Conservation (phyloP, 2,329 filamentous ascomycete genomes). For the Alternaria incomplexa region DNA sequence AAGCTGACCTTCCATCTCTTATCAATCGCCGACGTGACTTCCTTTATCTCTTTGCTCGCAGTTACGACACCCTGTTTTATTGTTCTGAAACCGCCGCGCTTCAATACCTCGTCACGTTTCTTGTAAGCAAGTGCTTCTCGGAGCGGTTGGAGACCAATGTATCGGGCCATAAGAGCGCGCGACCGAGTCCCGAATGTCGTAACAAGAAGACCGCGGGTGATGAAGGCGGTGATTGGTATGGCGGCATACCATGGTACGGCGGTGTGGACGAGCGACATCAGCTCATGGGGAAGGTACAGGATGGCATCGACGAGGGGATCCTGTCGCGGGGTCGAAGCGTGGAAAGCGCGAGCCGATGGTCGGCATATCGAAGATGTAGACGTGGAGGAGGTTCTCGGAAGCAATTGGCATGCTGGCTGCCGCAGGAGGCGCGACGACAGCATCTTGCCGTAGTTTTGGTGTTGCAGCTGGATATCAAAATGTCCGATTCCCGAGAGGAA, state of each 20-base stretch:
- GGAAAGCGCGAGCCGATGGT: constrained; percentile 53
- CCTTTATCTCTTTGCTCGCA: constrained; percentile 27
- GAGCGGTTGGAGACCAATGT: constrained; percentile 52
- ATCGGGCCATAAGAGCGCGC: constrained; percentile 49
- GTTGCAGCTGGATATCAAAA: constrained; percentile 4
- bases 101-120: constrained; percentile 28
- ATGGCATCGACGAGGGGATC: constrained; percentile 52
- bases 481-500: constrained; percentile 22
- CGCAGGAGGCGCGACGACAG: constrained; percentile 28
- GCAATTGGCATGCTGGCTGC: constrained; percentile 34
- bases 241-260: constrained; percentile 61
- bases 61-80: constrained; percentile 20
- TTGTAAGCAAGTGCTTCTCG: constrained; percentile 37
- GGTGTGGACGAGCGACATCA: constrained; percentile 60
- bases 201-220: constrained; percentile 57
- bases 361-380: not conserved
- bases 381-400: constrained; percentile 11
- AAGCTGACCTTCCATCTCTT: constrained; percentile 39
- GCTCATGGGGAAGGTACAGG: constrained; percentile 52
- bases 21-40: constrained; percentile 29
- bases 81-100: constrained; percentile 26
- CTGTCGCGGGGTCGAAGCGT: constrained; percentile 52
- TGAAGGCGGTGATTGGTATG: constrained; percentile 61
- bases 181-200: constrained; percentile 54
- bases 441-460: constrained; percentile 24